Evolutionary conservation across 2,329 filamentous ascomycete species (phyloP), one percentile per base, ranked within the genome.

Genomic region (Paraphoma chrysanthemicola): DNA sequence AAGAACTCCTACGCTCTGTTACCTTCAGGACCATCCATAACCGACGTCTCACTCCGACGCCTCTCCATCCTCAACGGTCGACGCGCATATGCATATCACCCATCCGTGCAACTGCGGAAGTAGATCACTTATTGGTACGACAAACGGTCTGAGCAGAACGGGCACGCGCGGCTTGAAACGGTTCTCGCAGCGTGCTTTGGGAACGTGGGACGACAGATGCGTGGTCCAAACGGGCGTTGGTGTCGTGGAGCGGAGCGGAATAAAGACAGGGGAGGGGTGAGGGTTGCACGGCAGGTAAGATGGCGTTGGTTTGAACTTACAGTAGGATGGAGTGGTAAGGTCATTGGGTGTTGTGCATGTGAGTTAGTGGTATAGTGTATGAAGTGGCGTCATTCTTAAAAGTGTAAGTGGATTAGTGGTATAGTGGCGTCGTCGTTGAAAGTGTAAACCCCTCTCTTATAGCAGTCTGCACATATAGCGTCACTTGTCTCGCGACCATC

Each of bases 41-140:
- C 39, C 39, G 8, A 42, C 10, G 16, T 42, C 10, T n/a, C 12
- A n/a, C n/a, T n/a, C 16, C 39, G 16, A 42, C 16, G 33, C 33
- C 33, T 36, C 33, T n/a, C 42, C 36, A 18, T 36, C 38, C 53
- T 7, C 45, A 51, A 51, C 44, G 39, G 51, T 56, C 53, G 48
- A 47, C 9, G 4, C 53, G 60, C 57, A 63, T 50, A 51, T 43
- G 23, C 23, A 30, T 49, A 41, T 44, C 28, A 29, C 17, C 23
- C 12, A 39, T 28, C 42, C 9, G 61, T 63, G 51, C 51, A 41
- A 62, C 61, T 50, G 53, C 48, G 57, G 48, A 51, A 48, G 39
- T 50, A 48, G 46, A 43, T 33, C 14, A 55, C 57, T 28, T 66
- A 66, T 66, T 66, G 57, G 63, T 61, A 55, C 53, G 33, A 63